phyloP scores from a whole-genome alignment of 1,139 yeast species.

The Pichia sp. region DNA sequence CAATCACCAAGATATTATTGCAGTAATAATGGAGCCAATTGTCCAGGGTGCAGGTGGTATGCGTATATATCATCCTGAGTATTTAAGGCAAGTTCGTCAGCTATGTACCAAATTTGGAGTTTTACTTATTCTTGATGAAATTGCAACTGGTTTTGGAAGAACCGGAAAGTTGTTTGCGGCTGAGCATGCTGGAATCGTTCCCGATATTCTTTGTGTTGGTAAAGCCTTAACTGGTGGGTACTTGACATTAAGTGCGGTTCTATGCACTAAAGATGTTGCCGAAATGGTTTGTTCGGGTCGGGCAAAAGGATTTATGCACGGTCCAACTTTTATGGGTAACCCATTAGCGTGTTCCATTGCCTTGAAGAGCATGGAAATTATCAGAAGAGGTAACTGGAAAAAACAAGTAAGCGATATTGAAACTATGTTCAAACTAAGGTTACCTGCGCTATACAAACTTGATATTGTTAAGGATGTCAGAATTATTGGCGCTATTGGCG shows the following conservation, averaged over 20 bases:
- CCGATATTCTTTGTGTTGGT: slow-evolving; percentile 35
- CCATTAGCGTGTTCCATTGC: slow-evolving; percentile 14
- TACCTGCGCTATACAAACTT: neutral
- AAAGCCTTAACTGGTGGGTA: slow-evolving; percentile 34
- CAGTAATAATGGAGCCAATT: slow-evolving; percentile 23
- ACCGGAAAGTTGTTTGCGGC: slow-evolving; percentile 43
- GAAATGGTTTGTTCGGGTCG: slow-evolving; percentile 9
- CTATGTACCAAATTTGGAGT: slow-evolving; percentile 49
- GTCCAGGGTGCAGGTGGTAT: slow-evolving; percentile 25
- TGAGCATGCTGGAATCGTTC: slow-evolving; percentile 33
- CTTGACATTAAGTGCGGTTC: slow-evolving; percentile 12
- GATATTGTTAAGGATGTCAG: slow-evolving; percentile 11
- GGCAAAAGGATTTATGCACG: slow-evolving; percentile 15
- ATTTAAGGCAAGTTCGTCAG: slow-evolving; percentile 27
- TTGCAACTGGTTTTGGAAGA: slow-evolving; percentile 58
- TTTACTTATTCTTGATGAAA: slow-evolving; percentile 48
- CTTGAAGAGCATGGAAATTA: slow-evolving; percentile 12
- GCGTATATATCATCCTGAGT: slow-evolving; percentile 15
- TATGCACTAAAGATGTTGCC: slow-evolving; percentile 11
- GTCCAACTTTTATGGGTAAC: slow-evolving; percentile 16
- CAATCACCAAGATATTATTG: slow-evolving; percentile 17
- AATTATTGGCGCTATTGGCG: slow-evolving; percentile 30
- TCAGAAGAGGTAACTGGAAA: slow-evolving; percentile 10
- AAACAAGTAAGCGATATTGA: slow-evolving; percentile 10
- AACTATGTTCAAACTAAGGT: neutral